Conservation (phyloP, 139 green algal genomes). For the Volvox africanus region DNA sequence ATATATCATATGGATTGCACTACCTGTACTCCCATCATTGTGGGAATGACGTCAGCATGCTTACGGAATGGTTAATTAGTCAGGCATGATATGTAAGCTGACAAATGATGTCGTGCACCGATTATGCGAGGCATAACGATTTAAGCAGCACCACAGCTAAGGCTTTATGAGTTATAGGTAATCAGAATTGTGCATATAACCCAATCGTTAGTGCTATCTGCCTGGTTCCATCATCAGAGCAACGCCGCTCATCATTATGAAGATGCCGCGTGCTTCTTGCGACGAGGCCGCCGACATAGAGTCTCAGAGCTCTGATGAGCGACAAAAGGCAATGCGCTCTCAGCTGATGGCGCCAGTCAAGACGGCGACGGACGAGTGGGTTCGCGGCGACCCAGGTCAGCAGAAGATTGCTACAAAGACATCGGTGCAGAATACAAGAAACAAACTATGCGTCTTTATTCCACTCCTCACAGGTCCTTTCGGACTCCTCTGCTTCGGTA, state of each 20-base stretch:
- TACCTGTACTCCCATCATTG: too few species aligned
- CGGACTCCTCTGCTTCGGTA: conserved; percentile 61
- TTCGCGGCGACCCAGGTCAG: conserved; percentile 40
- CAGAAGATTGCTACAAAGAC: background rate
- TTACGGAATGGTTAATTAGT: too few species aligned
- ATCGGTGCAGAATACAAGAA: background rate
- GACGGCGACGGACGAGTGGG: conserved; percentile 32
- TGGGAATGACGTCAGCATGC: too few species aligned
- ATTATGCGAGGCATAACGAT: too few species aligned
- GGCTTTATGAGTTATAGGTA: too few species aligned
- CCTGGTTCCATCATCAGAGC: too few species aligned
- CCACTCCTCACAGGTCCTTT: conserved; percentile 30
- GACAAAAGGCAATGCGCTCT: background rate
- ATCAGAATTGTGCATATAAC: too few species aligned
- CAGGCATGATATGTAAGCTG: too few species aligned
- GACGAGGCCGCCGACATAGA: background rate
- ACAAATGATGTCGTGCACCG: too few species aligned
- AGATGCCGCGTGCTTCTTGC: background rate
- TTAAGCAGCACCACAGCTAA: too few species aligned
- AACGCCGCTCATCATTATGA: background rate
- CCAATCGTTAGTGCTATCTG: too few species aligned
- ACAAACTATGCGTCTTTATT: background rate
- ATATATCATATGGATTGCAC: too few species aligned
- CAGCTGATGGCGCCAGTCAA: conserved; percentile 5
- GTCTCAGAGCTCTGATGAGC: background rate